These are phyloP conservation scores for Solioccasus polychromus DNA, from an alignment of 768 basidiomycete genomes.

Conservation along the genomic window DNA sequence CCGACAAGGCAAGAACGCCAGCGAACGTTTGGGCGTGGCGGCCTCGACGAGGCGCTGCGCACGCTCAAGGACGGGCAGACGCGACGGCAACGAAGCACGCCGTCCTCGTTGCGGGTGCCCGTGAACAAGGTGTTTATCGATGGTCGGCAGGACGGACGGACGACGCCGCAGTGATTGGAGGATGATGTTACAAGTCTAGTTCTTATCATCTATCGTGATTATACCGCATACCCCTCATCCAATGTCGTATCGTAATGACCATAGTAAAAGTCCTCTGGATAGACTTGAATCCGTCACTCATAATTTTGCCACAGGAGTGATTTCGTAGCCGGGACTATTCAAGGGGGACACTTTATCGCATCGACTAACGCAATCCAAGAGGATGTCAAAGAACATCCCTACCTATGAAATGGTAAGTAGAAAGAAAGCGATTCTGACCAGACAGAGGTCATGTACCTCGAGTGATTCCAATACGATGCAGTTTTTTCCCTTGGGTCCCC, in stretches of 20 bases:
- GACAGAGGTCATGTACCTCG: slow-evolving; percentile 46
- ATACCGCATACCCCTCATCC: no score
- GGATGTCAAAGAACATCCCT: slow-evolving; percentile 58
- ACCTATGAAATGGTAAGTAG: slow-evolving; percentile 42
- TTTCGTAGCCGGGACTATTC: no score
- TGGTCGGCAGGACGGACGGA: slow-evolving; percentile 18
- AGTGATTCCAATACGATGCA: slow-evolving; percentile 67
- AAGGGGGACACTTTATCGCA: slow-evolving; percentile 63
- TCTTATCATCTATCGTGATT: no score
- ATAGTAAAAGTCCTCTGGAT: no score
- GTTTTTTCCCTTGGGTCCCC: slow-evolving; percentile 75
- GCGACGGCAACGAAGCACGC: slow-evolving; percentile 10
- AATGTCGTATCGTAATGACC: not conserved
- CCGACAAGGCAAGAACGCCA: slow-evolving; percentile 43
- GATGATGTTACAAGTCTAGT: not conserved
- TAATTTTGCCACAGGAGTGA: no score
- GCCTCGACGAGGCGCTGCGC: slow-evolving; percentile 81
- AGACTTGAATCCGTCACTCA: no score
- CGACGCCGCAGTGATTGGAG: not conserved
- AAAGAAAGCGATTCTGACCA: not conserved
- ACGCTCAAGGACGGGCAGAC: slow-evolving; percentile 65
- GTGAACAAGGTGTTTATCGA: slow-evolving; percentile 28
- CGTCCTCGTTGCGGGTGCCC: slow-evolving; percentile 12
- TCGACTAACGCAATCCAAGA: slow-evolving; percentile 54
- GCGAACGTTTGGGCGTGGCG: slow-evolving; percentile 68